phyloP scores from a whole-genome alignment of 805 yeast species.

The Metschnikowia cubensis region DNA sequence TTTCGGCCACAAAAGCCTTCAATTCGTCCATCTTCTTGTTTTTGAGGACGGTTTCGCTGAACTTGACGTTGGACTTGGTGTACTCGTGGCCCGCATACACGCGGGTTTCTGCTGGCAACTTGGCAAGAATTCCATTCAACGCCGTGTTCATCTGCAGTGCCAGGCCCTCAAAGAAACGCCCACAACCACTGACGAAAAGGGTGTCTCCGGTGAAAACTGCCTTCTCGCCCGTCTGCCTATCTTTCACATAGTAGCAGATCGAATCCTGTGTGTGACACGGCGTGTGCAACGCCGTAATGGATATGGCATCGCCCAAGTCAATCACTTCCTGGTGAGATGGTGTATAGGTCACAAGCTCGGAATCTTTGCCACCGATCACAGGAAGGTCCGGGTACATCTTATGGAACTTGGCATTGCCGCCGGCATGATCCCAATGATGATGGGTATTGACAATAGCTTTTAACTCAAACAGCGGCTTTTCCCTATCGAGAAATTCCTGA shows the following conservation, averaged over 20 bases:
- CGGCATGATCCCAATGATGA: slow-evolving; percentile 94
- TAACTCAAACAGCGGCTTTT: slow-evolving; percentile 45
- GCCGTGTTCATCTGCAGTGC: slow-evolving; percentile 76
- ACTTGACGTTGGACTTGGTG: slow-evolving; percentile 74
- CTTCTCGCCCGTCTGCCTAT: slow-evolving; percentile 54
- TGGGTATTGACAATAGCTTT: slow-evolving; percentile 89
- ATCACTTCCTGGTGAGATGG: slow-evolving; percentile 63
- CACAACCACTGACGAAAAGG: slow-evolving; percentile 90
- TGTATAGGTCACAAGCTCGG: slow-evolving; percentile 66
- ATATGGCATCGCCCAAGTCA: slow-evolving; percentile 58
- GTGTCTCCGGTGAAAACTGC: slow-evolving; percentile 97
- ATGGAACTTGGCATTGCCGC: slow-evolving; percentile 62
- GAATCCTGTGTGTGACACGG: slow-evolving; percentile 99
- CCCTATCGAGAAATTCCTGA: slow-evolving; percentile 39
- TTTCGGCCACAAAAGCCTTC: slow-evolving; percentile 43
- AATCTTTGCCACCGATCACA: slow-evolving; percentile 79
- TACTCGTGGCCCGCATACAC: slow-evolving; percentile 97
- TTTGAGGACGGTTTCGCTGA: slow-evolving; percentile 62
- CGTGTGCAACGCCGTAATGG: slow-evolving; percentile 80
- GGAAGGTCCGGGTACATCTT: slow-evolving; percentile 46
- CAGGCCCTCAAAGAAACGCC: slow-evolving; percentile 91
- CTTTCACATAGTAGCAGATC: slow-evolving; percentile 77
- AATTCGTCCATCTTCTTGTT: slow-evolving; percentile 53
- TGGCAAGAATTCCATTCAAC: slow-evolving; percentile 54
- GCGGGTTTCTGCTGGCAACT: slow-evolving; percentile 62